Evolutionary conservation across 371 early-diverging fungal genomes (phyloP).

Genomic region (Encephalitozoon hellem): DNA sequence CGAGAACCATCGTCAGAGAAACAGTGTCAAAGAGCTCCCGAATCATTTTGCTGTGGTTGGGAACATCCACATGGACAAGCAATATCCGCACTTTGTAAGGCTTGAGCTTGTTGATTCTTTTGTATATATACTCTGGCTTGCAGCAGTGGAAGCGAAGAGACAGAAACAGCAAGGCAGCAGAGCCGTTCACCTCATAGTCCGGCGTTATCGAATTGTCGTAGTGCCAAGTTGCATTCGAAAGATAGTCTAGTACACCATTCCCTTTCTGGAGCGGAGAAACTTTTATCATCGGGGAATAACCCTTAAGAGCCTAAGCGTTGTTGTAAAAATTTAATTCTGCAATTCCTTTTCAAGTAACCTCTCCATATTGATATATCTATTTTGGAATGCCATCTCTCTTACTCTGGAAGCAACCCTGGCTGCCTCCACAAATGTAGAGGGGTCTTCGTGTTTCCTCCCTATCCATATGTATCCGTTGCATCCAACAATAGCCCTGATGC

Average conservation of each 20-base stretch:
- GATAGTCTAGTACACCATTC: conserved; percentile 43
- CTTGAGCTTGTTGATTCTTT: conserved; percentile 42
- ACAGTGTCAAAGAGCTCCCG: conserved; percentile 34
- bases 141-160: conserved; percentile 47
- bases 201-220: conserved; percentile 33
- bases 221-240: conserved; percentile 35
- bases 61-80: conserved; percentile 40
- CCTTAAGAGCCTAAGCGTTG: no score
- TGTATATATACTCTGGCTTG: conserved; percentile 58
- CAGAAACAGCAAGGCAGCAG: conserved; percentile 46
- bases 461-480: conserved; percentile 85
- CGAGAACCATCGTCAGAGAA: conserved; percentile 32
- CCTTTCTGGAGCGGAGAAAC: conserved; percentile 40
- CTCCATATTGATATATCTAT: not conserved
- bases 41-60: conserved; percentile 29
- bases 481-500: conserved; percentile 80
- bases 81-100: conserved; percentile 43
- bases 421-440: not conserved
- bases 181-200: conserved; percentile 52
- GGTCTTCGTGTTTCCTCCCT: not conserved
- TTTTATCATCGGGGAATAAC: conserved; percentile 49
- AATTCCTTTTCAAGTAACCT: not conserved
- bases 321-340: not conserved
- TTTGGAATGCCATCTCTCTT: not conserved
- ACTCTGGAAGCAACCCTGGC: not conserved